phyloP scores from a whole-genome alignment of 768 basidiomycete genomes.

The Tricholoma matsutake region DNA sequence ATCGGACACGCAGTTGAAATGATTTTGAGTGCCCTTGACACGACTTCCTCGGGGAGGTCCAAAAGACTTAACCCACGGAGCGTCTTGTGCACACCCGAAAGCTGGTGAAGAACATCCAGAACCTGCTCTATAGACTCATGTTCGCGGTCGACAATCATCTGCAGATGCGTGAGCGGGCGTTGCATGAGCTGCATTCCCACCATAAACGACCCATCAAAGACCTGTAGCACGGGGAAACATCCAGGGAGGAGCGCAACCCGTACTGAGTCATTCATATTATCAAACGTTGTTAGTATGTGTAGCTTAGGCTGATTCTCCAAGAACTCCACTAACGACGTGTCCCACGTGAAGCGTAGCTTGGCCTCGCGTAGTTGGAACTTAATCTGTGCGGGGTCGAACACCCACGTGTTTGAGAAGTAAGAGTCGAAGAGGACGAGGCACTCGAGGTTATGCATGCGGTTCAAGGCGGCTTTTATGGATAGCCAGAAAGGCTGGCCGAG shows the following conservation, averaged over 20 bases:
- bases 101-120: constrained; percentile 29
- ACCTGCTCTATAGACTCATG: constrained; percentile 29
- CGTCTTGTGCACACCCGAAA: constrained; percentile 22
- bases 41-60: constrained; percentile 27
- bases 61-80: constrained; percentile 28
- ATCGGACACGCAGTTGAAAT: constrained; percentile 22
- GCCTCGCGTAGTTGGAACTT: constrained; percentile 49
- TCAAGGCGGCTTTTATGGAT: constrained; percentile 39
- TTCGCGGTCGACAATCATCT: constrained; percentile 39
- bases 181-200: constrained; percentile 39
- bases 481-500: constrained; percentile 41
- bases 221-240: constrained; percentile 37
- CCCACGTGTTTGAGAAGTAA: constrained; percentile 38
- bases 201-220: constrained; percentile 44
- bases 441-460: constrained; percentile 42
- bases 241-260: constrained; percentile 8
- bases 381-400: constrained; percentile 37
- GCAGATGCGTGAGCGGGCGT: constrained; percentile 43
- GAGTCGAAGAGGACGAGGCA: constrained; percentile 40
- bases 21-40: constrained; percentile 15
- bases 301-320: constrained; percentile 45
- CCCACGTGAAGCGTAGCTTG: constrained; percentile 49
- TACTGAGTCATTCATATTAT: constrained; percentile 18
- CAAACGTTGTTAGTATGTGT: constrained; percentile 32
- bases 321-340: constrained; percentile 43